phyloP scores from a whole-genome alignment of 108 stramenopile species.

The Conticribra guillardii region DNA sequence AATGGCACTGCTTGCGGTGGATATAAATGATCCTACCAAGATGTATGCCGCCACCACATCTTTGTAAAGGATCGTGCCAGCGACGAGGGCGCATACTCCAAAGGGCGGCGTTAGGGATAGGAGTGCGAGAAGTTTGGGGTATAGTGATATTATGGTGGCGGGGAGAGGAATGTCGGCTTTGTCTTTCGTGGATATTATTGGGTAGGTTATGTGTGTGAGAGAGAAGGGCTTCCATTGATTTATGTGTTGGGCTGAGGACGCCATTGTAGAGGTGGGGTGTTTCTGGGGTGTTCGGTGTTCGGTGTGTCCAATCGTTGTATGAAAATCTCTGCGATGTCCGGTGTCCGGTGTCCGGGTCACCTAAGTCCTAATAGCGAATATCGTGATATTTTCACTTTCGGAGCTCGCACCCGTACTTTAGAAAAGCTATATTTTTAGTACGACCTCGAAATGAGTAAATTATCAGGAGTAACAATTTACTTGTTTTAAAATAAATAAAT shows the following conservation, averaged over 20 bases:
- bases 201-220: constrained; percentile 48
- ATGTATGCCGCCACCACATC: constrained; percentile 43
- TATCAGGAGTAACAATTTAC: no score
- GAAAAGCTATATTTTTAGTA: no score
- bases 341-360: no score
- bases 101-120: constrained; percentile 40
- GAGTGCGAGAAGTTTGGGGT: constrained; percentile 22
- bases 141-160: neutral
- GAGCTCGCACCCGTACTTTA: no score
- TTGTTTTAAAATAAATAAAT: no score
- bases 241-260: neutral
- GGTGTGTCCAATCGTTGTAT: no score
- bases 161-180: neutral
- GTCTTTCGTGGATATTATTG: neutral
- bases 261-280: no score
- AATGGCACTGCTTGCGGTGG: neutral
- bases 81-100: constrained; percentile 20
- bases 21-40: constrained; percentile 11
- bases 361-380: no score
- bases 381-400: no score
- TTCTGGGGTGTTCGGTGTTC: no score
- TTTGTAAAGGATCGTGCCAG: constrained; percentile 25
- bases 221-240: constrained; percentile 25
- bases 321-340: no score
- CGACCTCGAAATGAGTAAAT: no score